Evolutionary conservation across 2,329 filamentous ascomycete species (phyloP), one percentile per base, ranked within the genome.

Genomic region (Penicillium occitanis): DNA sequence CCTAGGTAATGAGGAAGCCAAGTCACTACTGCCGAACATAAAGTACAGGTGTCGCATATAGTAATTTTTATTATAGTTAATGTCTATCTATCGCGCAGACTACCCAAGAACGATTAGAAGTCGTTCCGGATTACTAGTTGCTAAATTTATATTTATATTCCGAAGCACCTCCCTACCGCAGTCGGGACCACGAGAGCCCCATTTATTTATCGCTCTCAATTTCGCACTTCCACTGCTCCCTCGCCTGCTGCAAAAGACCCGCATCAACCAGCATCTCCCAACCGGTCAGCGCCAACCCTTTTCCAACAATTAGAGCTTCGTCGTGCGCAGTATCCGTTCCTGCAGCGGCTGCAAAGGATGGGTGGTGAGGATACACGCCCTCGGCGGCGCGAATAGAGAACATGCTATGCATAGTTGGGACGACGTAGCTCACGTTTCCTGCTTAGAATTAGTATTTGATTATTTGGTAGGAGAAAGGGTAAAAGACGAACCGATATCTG

Each of bases 381-480:
- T 78, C 74, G 0, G 75, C 69, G 0, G 78, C 75, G 0, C 79
- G 76, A 40, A 86, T 82, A 1, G 73, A 75, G 66, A 85, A 85
- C 37, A 78, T 80, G 3, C 81, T 80, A 68, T 85, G 83, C 60
- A 85, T 80, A 4, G 78, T 79, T 1, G 83, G 83, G 1, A 82
- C 73, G 1, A 77, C 67, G 61, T 84, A 81, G 13, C 79, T 80
- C 10, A 85, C 82, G 63, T 85, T 85, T 25, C 83, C 83, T 82
- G 17, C 33, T 30, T 5, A 7, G 5, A 30, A 22, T 51, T 30
- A 51, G 13, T 50, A 13, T 17, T 50, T 2, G 8, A 13, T 22
- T 8, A 11, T 35, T 48, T 25, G 19, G 8, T 37, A 48, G n/a
- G 6, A 19, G 2, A 35, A 6, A 7, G 25, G 8, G 22, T 19